Evolutionary conservation across 345 rosid species (phyloP).

Genomic region (Dovyalis caffra): DNA sequence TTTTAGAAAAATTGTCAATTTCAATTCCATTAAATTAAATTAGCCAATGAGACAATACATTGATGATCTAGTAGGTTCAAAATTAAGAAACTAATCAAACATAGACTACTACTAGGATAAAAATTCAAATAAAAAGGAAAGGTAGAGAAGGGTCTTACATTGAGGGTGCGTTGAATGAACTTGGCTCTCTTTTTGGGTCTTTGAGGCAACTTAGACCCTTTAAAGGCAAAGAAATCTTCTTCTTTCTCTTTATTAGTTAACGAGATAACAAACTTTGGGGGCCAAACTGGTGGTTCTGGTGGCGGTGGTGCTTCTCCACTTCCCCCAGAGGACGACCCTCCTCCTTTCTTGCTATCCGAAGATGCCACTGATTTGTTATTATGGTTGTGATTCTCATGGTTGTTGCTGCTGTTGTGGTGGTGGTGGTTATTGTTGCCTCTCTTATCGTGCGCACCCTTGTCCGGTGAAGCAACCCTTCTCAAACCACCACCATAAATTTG

Average conservation of each 20-base stretch:
- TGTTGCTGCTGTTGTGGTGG: constrained; percentile 3
- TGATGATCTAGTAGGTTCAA: neutral
- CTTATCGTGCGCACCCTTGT: constrained; percentile 52
- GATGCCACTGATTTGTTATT: constrained; percentile 48
- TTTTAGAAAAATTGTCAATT: no score
- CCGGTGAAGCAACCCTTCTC: constrained; percentile 51
- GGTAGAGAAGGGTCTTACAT: constrained; percentile 39
- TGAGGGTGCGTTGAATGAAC: constrained; percentile 67
- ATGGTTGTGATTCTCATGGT: constrained; percentile 9
- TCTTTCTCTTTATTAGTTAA: constrained; percentile 79
- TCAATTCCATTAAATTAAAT: neutral
- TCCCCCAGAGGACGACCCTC: constrained; percentile 60
- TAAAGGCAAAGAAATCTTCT: constrained; percentile 68
- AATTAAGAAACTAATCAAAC: neutral
- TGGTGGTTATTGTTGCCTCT: constrained; percentile 24
- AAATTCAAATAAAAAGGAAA: neutral
- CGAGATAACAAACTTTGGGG: constrained; percentile 70
- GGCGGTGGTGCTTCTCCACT: constrained; percentile 50
- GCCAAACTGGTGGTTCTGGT: constrained; percentile 49
- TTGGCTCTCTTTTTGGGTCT: constrained; percentile 77
- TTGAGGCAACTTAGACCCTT: constrained; percentile 75
- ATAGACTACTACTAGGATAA: neutral
- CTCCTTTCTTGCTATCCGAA: constrained; percentile 57
- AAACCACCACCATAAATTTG: constrained; percentile 49
- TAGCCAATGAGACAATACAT: neutral